phyloP scores from a whole-genome alignment of 345 rosid species.

The Reutealis trisperma region DNA sequence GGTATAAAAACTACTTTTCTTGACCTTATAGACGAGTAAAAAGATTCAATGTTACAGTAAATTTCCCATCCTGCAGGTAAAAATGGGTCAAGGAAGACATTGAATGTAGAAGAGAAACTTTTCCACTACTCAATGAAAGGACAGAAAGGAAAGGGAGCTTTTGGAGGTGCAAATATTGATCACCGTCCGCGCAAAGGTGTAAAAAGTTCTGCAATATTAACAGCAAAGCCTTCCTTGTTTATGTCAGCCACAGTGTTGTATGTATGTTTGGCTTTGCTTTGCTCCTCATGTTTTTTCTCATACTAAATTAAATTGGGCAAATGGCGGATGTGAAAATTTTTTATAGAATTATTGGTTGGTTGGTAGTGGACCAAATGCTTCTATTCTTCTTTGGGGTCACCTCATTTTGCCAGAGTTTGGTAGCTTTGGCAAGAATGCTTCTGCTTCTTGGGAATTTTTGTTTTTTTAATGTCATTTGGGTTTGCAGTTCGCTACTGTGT shows the following conservation, averaged over 20 bases:
- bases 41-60: background rate
- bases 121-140: constrained; percentile 10
- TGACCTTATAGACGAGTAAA: background rate
- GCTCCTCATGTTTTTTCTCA: background rate
- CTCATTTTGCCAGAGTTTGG: background rate
- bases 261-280: constrained; percentile 18
- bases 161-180: constrained; percentile 31
- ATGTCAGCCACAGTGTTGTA: background rate
- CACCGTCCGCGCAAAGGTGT: constrained; percentile 15
- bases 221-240: constrained; percentile 14
- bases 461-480: background rate
- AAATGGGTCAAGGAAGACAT: background rate
- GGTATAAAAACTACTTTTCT: constrained; percentile 16
- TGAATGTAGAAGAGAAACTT: background rate
- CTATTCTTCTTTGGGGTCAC: too few relatives aligned
- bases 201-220: constrained; percentile 21
- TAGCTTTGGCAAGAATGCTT: background rate
- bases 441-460: background rate
- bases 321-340: too few relatives aligned
- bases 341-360: too few relatives aligned
- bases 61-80: constrained; percentile 12
- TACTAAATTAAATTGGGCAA: background rate
- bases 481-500: background rate
- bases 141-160: constrained; percentile 34
- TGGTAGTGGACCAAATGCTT: too few relatives aligned